Conservation (phyloP, 768 basidiomycete genomes). For the Hypsizygus marmoreus region DNA sequence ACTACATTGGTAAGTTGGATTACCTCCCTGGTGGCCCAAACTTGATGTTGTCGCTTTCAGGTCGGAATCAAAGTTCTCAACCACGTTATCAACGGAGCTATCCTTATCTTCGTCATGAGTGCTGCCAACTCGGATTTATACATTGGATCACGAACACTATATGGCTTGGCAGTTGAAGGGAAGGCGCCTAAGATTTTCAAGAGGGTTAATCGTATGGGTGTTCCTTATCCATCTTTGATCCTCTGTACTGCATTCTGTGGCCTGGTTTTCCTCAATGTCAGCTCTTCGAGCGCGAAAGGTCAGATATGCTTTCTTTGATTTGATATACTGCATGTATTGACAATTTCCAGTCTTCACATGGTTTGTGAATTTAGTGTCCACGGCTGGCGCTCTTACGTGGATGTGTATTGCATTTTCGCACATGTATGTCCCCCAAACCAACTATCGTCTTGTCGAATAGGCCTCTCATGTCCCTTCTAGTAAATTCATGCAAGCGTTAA, state of each 20-base stretch:
- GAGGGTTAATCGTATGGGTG: constrained; percentile 45
- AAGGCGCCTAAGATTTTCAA: constrained; percentile 49
- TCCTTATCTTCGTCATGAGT: constrained; percentile 66
- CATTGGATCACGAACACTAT: constrained; percentile 49
- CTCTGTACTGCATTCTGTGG: constrained; percentile 56
- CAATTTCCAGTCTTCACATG: constrained; percentile 48
- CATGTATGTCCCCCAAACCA: constrained; percentile 42
- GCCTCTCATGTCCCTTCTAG: constrained; percentile 20
- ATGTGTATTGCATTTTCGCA: constrained; percentile 58
- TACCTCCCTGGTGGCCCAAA: not conserved
- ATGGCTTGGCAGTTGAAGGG: constrained; percentile 50
- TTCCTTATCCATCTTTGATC: constrained; percentile 53
- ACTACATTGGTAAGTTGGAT: constrained; percentile 33
- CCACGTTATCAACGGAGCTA: constrained; percentile 65
- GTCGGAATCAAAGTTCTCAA: constrained; percentile 61
- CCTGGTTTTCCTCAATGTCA: constrained; percentile 61
- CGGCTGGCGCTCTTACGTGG: constrained; percentile 52
- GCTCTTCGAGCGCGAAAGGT: constrained; percentile 53
- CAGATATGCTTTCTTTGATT: constrained; percentile 2
- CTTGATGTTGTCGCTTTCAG: constrained; percentile 13
- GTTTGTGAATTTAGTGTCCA: constrained; percentile 51
- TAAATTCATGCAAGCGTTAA: constrained; percentile 46
- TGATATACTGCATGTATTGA: constrained; percentile 20
- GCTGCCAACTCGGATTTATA: constrained; percentile 67
- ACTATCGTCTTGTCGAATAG: not conserved